Conservation (phyloP, 2,329 filamentous ascomycete genomes). For the Nothopassalora personata region DNA sequence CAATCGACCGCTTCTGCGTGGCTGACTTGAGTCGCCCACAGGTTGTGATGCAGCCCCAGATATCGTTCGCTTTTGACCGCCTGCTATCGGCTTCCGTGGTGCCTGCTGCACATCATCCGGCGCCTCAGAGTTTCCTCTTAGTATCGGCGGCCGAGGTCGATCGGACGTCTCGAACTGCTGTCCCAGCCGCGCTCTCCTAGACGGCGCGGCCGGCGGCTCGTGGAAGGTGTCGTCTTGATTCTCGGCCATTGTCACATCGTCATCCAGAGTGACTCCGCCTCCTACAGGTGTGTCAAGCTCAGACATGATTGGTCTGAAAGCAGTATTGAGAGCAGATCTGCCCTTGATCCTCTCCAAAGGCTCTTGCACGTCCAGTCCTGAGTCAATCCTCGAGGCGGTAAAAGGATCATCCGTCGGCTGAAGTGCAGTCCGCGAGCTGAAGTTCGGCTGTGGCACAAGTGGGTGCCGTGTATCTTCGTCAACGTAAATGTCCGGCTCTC, state of each 20-base stretch:
- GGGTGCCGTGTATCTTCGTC: slow-evolving; percentile 25
- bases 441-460: slow-evolving; percentile 23
- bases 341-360: slow-evolving; percentile 41
- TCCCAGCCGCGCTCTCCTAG: slow-evolving; percentile 33
- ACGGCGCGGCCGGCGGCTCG: slow-evolving; percentile 48
- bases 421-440: slow-evolving; percentile 13
- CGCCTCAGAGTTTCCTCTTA: slow-evolving; percentile 35
- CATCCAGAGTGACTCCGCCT: slow-evolving; percentile 37
- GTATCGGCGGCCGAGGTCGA: slow-evolving; percentile 32
- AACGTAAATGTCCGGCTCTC: slow-evolving; percentile 26
- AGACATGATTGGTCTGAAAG: slow-evolving; percentile 14
- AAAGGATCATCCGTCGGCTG: slow-evolving; percentile 39
- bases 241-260: slow-evolving; percentile 37
- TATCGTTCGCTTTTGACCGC: slow-evolving; percentile 78
- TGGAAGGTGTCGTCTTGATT: slow-evolving; percentile 20
- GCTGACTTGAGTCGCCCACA: slow-evolving; percentile 37
- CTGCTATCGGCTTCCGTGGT: slow-evolving; percentile 24
- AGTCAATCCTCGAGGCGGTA: slow-evolving; percentile 27
- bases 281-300: slow-evolving; percentile 45
- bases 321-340: slow-evolving; percentile 31
- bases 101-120: slow-evolving; percentile 33
- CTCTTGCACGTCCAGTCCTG: slow-evolving; percentile 27
- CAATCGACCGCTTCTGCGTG: slow-evolving; percentile 43
- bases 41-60: slow-evolving; percentile 54
- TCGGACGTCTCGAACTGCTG: slow-evolving; percentile 26